These are phyloP conservation scores for Pythium volutum DNA, from an alignment of 352 stramenopile genomes.

Conservation along the genomic window DNA sequence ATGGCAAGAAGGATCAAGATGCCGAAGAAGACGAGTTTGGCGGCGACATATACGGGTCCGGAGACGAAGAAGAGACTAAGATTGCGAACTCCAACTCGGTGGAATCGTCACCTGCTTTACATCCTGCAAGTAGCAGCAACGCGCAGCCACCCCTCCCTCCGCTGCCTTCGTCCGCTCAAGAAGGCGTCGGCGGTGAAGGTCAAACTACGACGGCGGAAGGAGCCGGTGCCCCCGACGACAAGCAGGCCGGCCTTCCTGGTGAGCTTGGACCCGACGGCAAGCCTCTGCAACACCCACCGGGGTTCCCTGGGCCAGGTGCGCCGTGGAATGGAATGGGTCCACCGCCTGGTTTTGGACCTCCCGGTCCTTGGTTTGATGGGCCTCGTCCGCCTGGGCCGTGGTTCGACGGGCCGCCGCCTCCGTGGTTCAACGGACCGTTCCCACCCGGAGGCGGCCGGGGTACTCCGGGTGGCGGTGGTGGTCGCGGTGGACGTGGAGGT, in stretches of 20 bases:
- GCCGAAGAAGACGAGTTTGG: conserved; percentile 84
- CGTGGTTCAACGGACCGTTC: conserved; percentile 81
- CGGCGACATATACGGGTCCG: conserved; percentile 78
- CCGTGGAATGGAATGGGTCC: conserved; percentile 34
- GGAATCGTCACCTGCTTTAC: conserved; percentile 23
- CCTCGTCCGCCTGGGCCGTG: conserved; percentile 60
- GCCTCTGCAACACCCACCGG: conserved; percentile 4
- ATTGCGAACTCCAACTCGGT: conserved; percentile 22
- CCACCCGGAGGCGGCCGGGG: conserved; percentile 43
- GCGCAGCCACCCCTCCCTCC: conserved; percentile 32
- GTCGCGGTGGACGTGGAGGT: conserved; percentile 38
- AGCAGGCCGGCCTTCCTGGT: background rate
- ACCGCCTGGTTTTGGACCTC: conserved; percentile 46
- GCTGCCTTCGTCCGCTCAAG: conserved; percentile 26
- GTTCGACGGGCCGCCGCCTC: conserved; percentile 67
- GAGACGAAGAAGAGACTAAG: conserved; percentile 46
- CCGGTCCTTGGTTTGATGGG: conserved; percentile 71
- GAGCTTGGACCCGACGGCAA: conserved; percentile 13
- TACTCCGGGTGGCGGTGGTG: conserved; percentile 38
- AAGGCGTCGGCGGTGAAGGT: conserved; percentile 16
- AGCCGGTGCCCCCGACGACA: conserved; percentile 1
- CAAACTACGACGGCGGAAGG: background rate
- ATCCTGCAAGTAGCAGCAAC: background rate
- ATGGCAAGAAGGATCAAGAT: conserved; percentile 62
- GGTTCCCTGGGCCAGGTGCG: conserved; percentile 16